Base-by-base conservation (phyloP, 1,284 basidiomycete species). In the Sporisorium iseilematis-ciliati region DNA sequence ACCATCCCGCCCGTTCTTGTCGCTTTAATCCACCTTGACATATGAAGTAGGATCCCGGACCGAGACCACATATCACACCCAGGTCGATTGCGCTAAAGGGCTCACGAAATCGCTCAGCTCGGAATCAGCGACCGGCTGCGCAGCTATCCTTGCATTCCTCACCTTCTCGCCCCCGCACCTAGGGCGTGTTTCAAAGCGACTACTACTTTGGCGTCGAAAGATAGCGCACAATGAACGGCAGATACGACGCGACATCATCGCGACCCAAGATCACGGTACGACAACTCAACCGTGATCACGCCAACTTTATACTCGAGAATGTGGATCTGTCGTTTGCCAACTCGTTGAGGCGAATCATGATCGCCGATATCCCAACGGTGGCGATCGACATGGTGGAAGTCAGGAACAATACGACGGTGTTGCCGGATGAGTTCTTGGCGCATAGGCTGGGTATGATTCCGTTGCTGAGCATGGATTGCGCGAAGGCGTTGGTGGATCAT, bases 301-400 rank as follows among this genome's bases (percentile, higher is more conserved):
- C 77, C 20, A 73, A 82, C 60, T 83, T 85, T 53, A 74, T 84
- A 14, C 67, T 85, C 33, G 82, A 84, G 38, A 79, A 79, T 40
- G 82, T 83, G 38, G 83, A 84, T 43, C 66, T 84, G 21, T 78
- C 75, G 58, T 83, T 84, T 58, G 83, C 83, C 57, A 85, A 85
- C 65, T 79, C 83, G 42, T 65, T 85, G 57, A 60, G 83, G 46
- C 66, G 83, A 11, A 76, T 79, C 40, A 80, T 85, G 67, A 85
- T 85, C 21, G 83, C 83, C 8, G 83, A 85, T 42, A 81, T 85
- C 7, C 80, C 82, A 1, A 85, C 83, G 12, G 79, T 84, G 23
- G 96, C 95, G 26, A 98, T 99, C 80, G 97, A 99, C 87, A 91
- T 96, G 87, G 96, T 99, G 3, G 93, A 96, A 85, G 92, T 99